Percentiles rank a stretch among this genome's conserved stretches.
phyloP scores from a whole-genome alignment of 2,329 filamentous ascomycete species.

The Zalaria sp. region DNA sequence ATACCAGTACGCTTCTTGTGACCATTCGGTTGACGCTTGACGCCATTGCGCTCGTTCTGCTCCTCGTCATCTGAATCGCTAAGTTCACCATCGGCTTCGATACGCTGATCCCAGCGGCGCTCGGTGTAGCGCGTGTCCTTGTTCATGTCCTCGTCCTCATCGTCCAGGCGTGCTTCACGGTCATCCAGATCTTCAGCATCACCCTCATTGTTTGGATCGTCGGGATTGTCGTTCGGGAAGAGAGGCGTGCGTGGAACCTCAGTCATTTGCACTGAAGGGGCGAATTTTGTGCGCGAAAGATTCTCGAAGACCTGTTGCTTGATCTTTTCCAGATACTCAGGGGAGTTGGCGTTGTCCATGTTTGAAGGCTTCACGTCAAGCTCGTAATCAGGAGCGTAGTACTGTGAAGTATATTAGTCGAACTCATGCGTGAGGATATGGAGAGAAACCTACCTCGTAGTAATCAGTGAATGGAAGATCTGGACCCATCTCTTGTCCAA shows the following conservation, averaged over 20 bases:
- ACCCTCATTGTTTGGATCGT: conserved; percentile 14
- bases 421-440: background rate
- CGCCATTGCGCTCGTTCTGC: conserved; percentile 56
- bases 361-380: conserved; percentile 55
- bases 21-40: conserved; percentile 36
- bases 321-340: conserved; percentile 56
- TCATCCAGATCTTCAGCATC: conserved; percentile 47
- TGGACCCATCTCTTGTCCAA: conserved; percentile 66
- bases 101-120: conserved; percentile 66
- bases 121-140: conserved; percentile 72
- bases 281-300: conserved; percentile 45
- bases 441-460: conserved; percentile 46
- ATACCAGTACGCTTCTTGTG: conserved; percentile 36
- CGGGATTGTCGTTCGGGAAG: conserved; percentile 6
- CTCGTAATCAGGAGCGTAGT: conserved; percentile 57
- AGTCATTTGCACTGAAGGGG: conserved; percentile 49
- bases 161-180: conserved; percentile 49
- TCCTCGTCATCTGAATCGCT: conserved; percentile 88
- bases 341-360: conserved; percentile 58
- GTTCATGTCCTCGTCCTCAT: conserved; percentile 70
- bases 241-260: conserved; percentile 46
- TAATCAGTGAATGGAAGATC: conserved; percentile 95
- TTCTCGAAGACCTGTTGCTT: conserved; percentile 52
- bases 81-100: conserved; percentile 60
- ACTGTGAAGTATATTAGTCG: conserved; percentile 27